These are phyloP conservation scores for Fonsecaea monophora DNA, from an alignment of 2,329 filamentous ascomycete genomes.

Conservation along the genomic window DNA sequence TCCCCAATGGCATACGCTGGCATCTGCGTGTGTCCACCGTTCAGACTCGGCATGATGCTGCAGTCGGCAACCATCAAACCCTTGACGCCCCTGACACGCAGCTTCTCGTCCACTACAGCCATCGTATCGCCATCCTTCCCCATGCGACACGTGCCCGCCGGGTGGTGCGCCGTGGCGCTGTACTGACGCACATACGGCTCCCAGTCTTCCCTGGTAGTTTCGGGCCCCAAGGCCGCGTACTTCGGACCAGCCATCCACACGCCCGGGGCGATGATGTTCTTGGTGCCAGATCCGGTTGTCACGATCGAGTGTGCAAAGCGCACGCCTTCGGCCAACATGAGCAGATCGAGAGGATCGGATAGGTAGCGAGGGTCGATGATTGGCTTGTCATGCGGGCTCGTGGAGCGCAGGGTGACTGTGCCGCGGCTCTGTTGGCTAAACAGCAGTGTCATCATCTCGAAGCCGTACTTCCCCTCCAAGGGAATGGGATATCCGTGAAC, in stretches of 20 bases:
- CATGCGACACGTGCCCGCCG: slow-evolving; percentile 64
- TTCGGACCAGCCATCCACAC: slow-evolving; percentile 57
- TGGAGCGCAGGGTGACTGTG: slow-evolving; percentile 57
- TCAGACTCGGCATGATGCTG: slow-evolving; percentile 59
- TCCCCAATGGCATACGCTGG: slow-evolving; percentile 64
- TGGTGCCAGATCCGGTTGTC: slow-evolving; percentile 63
- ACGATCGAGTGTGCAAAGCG: slow-evolving; percentile 66
- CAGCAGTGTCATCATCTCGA: slow-evolving; percentile 64
- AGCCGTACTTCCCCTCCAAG: slow-evolving; percentile 60
- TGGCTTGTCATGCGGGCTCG: slow-evolving; percentile 58
- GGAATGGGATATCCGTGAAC: slow-evolving; percentile 3
- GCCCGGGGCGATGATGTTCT: slow-evolving; percentile 61
- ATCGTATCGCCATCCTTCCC: slow-evolving; percentile 55
- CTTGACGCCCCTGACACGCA: slow-evolving; percentile 60
- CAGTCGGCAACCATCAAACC: slow-evolving; percentile 61
- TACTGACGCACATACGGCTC: slow-evolving; percentile 62
- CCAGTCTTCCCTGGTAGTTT: slow-evolving; percentile 64
- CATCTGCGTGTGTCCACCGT: slow-evolving; percentile 63
- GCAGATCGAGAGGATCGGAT: slow-evolving; percentile 61
- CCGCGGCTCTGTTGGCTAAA: slow-evolving; percentile 64
- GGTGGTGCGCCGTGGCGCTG: slow-evolving; percentile 66
- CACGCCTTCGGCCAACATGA: slow-evolving; percentile 65
- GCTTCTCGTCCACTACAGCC: slow-evolving; percentile 60
- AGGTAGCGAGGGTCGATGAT: slow-evolving; percentile 66
- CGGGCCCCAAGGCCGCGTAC: slow-evolving; percentile 57